Conservation (phyloP, 257 asterid genomes). For the Solanum medicagineum region DNA sequence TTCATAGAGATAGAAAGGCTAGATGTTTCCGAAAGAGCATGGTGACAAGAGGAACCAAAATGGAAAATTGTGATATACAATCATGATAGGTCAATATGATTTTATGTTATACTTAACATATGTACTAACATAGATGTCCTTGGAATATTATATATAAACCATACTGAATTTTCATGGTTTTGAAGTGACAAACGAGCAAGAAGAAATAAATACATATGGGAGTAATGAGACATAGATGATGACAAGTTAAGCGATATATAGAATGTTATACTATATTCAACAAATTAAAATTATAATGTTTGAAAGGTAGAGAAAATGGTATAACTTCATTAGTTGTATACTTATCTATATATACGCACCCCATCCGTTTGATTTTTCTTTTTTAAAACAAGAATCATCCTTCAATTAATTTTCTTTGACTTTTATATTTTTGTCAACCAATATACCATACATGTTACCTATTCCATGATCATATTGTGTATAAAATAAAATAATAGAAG, state of each 20-base stretch:
- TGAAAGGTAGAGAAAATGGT: background rate
- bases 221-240: background rate
- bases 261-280: background rate
- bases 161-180: background rate
- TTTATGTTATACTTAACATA: background rate
- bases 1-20: too few relatives aligned
- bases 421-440: background rate
- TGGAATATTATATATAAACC: background rate
- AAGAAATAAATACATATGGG: background rate
- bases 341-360: background rate
- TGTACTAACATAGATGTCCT: background rate
- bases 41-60: too few relatives aligned
- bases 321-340: background rate
- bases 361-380: background rate
- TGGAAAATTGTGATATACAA: background rate
- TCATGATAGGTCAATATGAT: background rate
- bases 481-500: background rate
- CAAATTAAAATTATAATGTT: background rate
- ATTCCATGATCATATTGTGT: background rate
- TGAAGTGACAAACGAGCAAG: background rate
- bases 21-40: too few relatives aligned
- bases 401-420: background rate
- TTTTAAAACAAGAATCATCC: background rate
- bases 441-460: background rate
- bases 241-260: background rate